Evolutionary conservation across 176 grass and related monocot species (phyloP).

Genomic region (Canna indica): DNA sequence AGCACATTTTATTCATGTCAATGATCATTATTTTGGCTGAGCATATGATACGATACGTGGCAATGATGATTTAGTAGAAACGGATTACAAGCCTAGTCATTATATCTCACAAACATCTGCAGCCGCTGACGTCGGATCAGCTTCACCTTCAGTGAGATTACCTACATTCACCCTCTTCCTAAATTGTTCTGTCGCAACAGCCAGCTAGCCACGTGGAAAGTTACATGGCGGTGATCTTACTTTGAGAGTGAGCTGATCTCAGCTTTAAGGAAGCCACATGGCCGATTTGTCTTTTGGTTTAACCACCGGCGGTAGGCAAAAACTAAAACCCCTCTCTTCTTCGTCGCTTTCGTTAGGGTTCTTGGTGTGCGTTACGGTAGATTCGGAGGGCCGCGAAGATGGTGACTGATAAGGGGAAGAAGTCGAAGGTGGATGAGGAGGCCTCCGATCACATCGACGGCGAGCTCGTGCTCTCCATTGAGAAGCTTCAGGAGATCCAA

Average conservation of each 20-base stretch:
- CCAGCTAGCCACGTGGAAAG: not conserved
- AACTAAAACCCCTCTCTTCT: not conserved
- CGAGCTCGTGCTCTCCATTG: constrained; percentile 17
- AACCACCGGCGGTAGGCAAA: not conserved
- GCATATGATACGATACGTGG: too few relatives aligned
- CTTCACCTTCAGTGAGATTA: not conserved
- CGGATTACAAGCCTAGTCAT: too few relatives aligned
- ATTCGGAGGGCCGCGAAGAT: not conserved
- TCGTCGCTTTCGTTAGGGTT: constrained; percentile 9
- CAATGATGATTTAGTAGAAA: too few relatives aligned
- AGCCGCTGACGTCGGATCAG: not conserved
- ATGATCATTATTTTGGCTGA: too few relatives aligned
- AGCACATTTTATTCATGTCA: too few relatives aligned
- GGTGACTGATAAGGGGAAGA: constrained; percentile 21
- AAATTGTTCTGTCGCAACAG: not conserved
- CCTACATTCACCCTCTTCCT: not conserved
- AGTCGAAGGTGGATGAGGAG: constrained; percentile 16
- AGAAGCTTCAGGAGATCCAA: constrained; percentile 22
- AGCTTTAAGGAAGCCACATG: not conserved
- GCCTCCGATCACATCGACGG: constrained; percentile 7
- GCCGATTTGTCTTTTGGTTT: constrained; percentile 2
- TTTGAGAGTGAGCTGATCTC: not conserved
- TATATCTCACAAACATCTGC: too few relatives aligned
- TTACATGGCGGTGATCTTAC: not conserved
- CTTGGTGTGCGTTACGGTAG: not conserved